These are phyloP conservation scores for Picochlorum sp. DNA, from an alignment of 139 green algal species.

Conservation along the genomic window DNA sequence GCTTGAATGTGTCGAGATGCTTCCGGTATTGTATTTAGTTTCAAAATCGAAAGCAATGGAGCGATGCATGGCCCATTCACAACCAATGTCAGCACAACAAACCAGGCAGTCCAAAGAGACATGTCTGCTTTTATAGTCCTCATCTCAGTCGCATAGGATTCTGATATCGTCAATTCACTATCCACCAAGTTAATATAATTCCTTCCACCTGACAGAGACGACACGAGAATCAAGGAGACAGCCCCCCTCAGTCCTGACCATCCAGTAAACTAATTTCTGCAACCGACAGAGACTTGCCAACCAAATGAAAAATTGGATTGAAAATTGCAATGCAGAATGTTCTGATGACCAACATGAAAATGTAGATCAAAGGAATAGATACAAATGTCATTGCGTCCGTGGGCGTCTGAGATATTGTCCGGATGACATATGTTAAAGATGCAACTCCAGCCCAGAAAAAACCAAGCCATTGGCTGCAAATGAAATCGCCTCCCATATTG, in stretches of 20 bases:
- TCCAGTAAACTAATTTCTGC: constrained; percentile 51
- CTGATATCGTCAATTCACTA: neutral
- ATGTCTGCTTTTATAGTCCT: constrained; percentile 36
- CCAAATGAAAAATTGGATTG: constrained; percentile 23
- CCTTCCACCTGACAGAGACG: constrained; percentile 35
- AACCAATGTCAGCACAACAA: constrained; percentile 77
- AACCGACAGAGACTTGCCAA: constrained; percentile 24
- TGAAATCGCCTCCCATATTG: constrained; percentile 38
- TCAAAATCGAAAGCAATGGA: constrained; percentile 26
- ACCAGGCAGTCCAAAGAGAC: constrained; percentile 63
- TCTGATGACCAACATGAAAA: constrained; percentile 43
- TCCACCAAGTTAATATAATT: neutral
- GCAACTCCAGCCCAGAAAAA: constrained; percentile 74
- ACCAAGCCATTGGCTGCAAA: constrained; percentile 61
- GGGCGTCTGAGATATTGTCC: constrained; percentile 15
- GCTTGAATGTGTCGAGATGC: constrained; percentile 30
- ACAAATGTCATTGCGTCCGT: constrained; percentile 14
- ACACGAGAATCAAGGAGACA: constrained; percentile 74
- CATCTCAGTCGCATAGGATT: no score
- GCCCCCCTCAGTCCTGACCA: constrained; percentile 60
- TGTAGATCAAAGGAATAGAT: constrained; percentile 38
- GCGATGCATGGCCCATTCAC: constrained; percentile 62
- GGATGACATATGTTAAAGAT: constrained; percentile 69
- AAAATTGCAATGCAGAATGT: constrained; percentile 27
- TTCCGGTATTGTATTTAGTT: constrained; percentile 14